phyloP scores from a whole-genome alignment of 2,329 filamentous ascomycete species.

The Aureobasidium namibiae region DNA sequence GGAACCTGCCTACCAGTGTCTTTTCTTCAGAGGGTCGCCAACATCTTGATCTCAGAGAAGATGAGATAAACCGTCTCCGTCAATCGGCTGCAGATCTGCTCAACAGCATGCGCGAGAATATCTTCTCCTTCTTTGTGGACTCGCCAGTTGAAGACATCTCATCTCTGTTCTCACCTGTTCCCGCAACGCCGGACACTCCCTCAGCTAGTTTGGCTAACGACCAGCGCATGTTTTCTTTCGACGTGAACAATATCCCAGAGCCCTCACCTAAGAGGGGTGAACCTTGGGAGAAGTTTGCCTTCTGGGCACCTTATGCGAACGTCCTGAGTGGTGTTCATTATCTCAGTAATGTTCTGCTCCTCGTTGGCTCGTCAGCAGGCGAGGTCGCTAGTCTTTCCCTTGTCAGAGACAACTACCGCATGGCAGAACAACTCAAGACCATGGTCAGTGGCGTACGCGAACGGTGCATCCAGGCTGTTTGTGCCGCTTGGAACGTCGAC shows the following conservation, averaged over 20 bases:
- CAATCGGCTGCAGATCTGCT: conserved; percentile 77
- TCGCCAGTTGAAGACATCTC: conserved; percentile 88
- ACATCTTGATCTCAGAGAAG: conserved; percentile 70
- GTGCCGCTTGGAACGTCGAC: conserved; percentile 86
- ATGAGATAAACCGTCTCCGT: conserved; percentile 63
- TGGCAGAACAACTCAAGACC: conserved; percentile 63
- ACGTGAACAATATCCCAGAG: conserved; percentile 66
- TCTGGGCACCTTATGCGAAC: conserved; percentile 92
- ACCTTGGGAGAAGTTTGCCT: conserved; percentile 86
- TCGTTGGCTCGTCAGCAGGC: conserved; percentile 79
- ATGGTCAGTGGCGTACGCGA: conserved; percentile 76
- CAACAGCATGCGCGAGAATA: conserved; percentile 68
- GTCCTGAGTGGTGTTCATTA: conserved; percentile 89
- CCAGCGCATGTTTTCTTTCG: conserved; percentile 65
- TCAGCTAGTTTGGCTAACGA: conserved; percentile 51
- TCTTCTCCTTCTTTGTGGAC: conserved; percentile 76
- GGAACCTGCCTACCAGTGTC: conserved; percentile 53
- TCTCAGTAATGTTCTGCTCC: conserved; percentile 67
- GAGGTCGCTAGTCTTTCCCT: conserved; percentile 73
- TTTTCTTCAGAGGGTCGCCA: conserved; percentile 56
- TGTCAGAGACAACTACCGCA: conserved; percentile 47
- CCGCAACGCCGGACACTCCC: conserved; percentile 61
- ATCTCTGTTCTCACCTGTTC: conserved; percentile 72
- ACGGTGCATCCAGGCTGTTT: conserved; percentile 75
- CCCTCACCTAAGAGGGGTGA: conserved; percentile 69